Evolutionary conservation across 345 rosid species (phyloP).

Genomic region (Rhizophora mangle): DNA sequence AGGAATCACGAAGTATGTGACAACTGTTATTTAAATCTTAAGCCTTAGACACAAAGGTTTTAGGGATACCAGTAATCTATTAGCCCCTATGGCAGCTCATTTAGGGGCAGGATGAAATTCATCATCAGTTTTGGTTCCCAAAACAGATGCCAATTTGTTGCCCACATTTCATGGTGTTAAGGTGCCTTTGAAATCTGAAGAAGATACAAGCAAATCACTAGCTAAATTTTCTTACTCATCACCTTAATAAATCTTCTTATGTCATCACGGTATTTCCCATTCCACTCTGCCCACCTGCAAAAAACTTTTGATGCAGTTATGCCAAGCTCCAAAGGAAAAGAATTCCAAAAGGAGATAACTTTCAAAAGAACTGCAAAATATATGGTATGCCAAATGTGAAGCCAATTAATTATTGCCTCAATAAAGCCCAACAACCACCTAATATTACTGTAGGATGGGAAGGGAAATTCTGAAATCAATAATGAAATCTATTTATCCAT

Average conservation of each 20-base stretch:
- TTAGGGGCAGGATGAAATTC: neutral
- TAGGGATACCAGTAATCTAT: neutral
- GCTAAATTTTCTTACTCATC: slow-evolving; percentile 4
- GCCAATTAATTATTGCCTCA: neutral
- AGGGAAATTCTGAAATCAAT: neutral
- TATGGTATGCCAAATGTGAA: neutral
- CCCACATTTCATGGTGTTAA: slow-evolving; percentile 1
- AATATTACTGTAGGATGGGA: neutral
- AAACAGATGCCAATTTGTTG: neutral
- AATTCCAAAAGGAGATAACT: neutral
- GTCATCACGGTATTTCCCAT: slow-evolving; percentile 93
- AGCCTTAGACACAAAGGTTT: neutral
- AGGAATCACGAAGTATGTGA: neutral
- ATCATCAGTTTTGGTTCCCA: neutral
- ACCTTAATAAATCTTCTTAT: slow-evolving; percentile 85
- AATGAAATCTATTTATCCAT: neutral
- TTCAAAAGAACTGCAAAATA: slow-evolving; percentile 7
- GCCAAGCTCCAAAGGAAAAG: neutral
- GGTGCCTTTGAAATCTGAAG: neutral
- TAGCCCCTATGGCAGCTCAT: neutral
- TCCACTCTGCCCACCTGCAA: slow-evolving; percentile 98
- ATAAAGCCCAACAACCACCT: neutral
- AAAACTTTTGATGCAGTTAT: slow-evolving; percentile 13
- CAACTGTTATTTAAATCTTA: neutral
- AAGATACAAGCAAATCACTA: neutral